phyloP scores from a whole-genome alignment of 305 asterid genomes.

The Ruellia speciosa region DNA sequence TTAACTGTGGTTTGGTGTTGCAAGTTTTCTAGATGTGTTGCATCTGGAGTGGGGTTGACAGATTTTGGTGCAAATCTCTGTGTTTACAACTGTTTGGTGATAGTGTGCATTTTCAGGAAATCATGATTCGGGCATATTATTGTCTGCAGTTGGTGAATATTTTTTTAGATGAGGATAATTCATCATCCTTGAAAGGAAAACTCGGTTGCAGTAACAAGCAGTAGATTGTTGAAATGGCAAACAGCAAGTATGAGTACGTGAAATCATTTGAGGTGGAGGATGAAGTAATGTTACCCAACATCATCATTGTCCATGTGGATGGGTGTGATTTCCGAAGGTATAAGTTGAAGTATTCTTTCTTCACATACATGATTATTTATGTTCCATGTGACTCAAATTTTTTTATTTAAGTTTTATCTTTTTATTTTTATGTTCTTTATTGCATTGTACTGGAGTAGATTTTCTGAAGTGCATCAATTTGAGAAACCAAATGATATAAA shows the following conservation, averaged over 20 bases:
- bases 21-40: too few relatives aligned
- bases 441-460: conserved; percentile 31
- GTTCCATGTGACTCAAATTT: neutral
- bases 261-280: conserved; percentile 59
- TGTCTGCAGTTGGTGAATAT: too few relatives aligned
- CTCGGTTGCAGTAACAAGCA: too few relatives aligned
- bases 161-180: too few relatives aligned
- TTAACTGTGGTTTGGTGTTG: too few relatives aligned
- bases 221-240: conserved; percentile 45
- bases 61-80: too few relatives aligned
- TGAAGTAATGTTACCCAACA: conserved; percentile 52
- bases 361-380: neutral
- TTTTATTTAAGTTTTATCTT: neutral
- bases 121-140: too few relatives aligned
- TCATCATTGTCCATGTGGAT: conserved; percentile 45
- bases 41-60: too few relatives aligned
- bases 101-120: too few relatives aligned
- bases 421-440: too few relatives aligned
- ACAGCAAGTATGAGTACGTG: conserved; percentile 75
- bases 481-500: conserved; percentile 56
- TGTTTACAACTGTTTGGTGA: too few relatives aligned
- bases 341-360: neutral
- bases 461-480: conserved; percentile 61
- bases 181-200: too few relatives aligned
- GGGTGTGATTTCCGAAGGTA: conserved; percentile 54